Conservation (phyloP, 2,329 filamentous ascomycete species). For the Didymella keratinophila region DNA sequence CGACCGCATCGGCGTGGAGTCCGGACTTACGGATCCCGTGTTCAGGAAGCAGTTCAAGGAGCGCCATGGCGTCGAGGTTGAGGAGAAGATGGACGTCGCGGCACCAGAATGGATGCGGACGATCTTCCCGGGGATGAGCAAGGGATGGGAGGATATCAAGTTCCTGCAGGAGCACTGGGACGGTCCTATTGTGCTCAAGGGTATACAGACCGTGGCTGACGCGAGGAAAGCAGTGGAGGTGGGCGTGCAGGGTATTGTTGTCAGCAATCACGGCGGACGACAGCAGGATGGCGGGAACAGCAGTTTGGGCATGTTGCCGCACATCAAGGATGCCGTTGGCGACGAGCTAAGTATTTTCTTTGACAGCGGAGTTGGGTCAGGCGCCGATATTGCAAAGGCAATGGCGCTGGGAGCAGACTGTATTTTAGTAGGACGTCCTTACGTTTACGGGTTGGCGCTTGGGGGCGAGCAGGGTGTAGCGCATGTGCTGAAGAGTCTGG, state of each 20-base stretch:
- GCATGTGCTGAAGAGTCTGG: conserved; percentile 35
- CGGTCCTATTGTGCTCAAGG: conserved; percentile 70
- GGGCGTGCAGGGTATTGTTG: conserved; percentile 60
- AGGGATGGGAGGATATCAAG: conserved; percentile 69
- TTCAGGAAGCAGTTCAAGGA: conserved; percentile 66
- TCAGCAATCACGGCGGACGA: conserved; percentile 63
- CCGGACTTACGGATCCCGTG: conserved; percentile 72
- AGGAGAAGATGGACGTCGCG: conserved; percentile 50
- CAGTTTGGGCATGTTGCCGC: conserved; percentile 62
- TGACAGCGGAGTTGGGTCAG: conserved; percentile 60
- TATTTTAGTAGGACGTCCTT: conserved; percentile 65
- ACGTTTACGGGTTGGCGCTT: conserved; percentile 65
- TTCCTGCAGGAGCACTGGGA: conserved; percentile 67
- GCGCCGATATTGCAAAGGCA: conserved; percentile 61
- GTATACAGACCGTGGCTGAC: conserved; percentile 61
- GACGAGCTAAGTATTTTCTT: conserved; percentile 54
- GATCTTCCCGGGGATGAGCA: conserved; percentile 56
- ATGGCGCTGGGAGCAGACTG: conserved; percentile 63
- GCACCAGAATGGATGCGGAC: conserved; percentile 36
- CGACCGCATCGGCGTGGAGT: conserved; percentile 60
- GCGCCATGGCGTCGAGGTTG: conserved; percentile 46
- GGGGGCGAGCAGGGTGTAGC: conserved; percentile 64
- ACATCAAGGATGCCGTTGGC: conserved; percentile 61
- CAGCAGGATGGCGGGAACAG: conserved; percentile 62
- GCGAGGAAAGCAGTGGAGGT: conserved; percentile 55